phyloP scores from a whole-genome alignment of 2,329 filamentous ascomycete genomes.

The Cladorrhinum sp. region DNA sequence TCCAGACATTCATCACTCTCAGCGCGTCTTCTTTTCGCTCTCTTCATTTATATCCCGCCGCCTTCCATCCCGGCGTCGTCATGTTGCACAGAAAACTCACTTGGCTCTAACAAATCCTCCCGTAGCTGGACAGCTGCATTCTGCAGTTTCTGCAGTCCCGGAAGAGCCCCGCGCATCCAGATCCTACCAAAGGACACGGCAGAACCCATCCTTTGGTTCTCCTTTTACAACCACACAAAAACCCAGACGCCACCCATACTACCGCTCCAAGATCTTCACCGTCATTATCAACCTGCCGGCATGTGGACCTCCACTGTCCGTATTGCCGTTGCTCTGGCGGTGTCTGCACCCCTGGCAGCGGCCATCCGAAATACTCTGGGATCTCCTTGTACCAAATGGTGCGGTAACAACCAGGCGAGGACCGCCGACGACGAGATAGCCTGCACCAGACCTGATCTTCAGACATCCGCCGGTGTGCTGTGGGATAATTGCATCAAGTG shows the following conservation, averaged over 20 bases:
- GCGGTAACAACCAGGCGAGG: conserved; percentile 51
- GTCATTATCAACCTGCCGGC: conserved; percentile 2
- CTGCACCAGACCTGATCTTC: conserved; percentile 44
- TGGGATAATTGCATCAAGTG: conserved; percentile 53
- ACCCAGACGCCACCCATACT: conserved; percentile 2
- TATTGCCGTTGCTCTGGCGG: conserved; percentile 15
- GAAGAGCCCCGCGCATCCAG: conserved; percentile 15
- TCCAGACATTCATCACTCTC: not conserved
- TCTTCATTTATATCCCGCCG: not conserved
- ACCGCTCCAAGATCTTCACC: not conserved
- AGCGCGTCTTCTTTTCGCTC: not conserved
- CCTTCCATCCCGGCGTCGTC: conserved; percentile 12
- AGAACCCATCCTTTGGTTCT: conserved; percentile 4
- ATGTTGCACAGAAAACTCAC: conserved; percentile 22
- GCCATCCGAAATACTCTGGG: conserved; percentile 43
- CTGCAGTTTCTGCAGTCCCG: conserved; percentile 15
- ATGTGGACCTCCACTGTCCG: conserved; percentile 19
- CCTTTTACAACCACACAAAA: conserved; percentile 8
- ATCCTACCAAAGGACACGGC: conserved; percentile 1
- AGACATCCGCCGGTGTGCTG: conserved; percentile 43
- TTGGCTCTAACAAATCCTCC: conserved; percentile 21
- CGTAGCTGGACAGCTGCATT: conserved; percentile 19
- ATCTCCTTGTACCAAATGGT: conserved; percentile 50
- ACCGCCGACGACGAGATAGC: conserved; percentile 48
- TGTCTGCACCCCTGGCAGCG: conserved; percentile 23